Percentiles rank a stretch among this genome's conserved stretches.
These are phyloP conservation scores for Apodospora peruviana DNA, from an alignment of 495 filamentous ascomycete species.

Conservation along the genomic window DNA sequence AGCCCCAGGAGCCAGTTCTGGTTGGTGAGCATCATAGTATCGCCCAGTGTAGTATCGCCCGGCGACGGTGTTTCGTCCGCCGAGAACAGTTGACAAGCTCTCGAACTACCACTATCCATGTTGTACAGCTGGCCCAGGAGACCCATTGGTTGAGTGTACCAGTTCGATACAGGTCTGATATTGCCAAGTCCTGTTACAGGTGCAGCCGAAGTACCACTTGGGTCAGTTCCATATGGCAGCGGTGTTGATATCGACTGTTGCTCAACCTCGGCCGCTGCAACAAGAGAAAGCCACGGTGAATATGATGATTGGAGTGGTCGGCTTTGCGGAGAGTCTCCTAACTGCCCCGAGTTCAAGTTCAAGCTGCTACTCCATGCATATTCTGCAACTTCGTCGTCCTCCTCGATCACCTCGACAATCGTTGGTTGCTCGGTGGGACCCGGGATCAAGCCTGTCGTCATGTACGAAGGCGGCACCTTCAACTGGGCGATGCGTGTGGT, in stretches of 20 bases:
- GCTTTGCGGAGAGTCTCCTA: neutral
- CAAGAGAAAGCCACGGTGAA: constrained; percentile 14
- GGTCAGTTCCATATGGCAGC: too few relatives aligned
- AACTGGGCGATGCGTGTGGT: constrained; percentile 25
- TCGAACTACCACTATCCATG: too few relatives aligned
- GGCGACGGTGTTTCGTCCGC: too few relatives aligned
- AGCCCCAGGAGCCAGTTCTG: constrained; percentile 7
- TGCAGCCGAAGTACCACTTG: too few relatives aligned
- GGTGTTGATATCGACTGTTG: constrained; percentile 5
- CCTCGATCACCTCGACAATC: constrained; percentile 8
- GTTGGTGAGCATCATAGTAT: neutral
- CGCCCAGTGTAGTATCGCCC: neutral
- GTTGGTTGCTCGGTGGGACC: neutral
- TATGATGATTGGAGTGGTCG: neutral
- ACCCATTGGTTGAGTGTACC: neutral
- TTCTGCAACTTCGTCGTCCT: neutral
- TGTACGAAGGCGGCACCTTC: neutral
- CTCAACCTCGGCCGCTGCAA: constrained; percentile 11
- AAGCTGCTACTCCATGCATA: neutral
- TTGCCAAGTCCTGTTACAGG: too few relatives aligned
- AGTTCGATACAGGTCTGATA: neutral
- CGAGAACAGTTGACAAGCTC: too few relatives aligned
- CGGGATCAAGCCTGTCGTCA: neutral
- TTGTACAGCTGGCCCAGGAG: neutral
- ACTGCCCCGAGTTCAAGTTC: neutral